phyloP scores from a whole-genome alignment of 352 stramenopile species.

The Globisporangium okanoganense region DNA sequence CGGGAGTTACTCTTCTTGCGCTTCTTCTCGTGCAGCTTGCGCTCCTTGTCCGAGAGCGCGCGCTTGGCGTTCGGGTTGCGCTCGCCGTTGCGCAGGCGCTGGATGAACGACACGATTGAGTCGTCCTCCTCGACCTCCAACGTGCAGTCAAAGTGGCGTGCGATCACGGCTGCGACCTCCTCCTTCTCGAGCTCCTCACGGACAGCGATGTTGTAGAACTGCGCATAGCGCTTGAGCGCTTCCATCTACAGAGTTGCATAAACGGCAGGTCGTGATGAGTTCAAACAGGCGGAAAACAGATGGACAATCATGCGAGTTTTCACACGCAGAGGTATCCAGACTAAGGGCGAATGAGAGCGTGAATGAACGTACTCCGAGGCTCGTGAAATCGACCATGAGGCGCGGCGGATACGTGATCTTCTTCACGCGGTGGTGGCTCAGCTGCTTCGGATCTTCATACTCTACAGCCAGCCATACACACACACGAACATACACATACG shows the following conservation, averaged over 20 bases:
- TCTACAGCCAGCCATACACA: conserved; percentile 19
- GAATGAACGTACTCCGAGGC: conserved; percentile 47
- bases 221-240: conserved; percentile 71
- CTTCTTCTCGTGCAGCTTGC: conserved; percentile 56
- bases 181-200: conserved; percentile 58
- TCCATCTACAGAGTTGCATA: conserved; percentile 40
- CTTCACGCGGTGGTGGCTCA: conserved; percentile 41
- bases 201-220: conserved; percentile 76
- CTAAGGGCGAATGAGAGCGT: background rate
- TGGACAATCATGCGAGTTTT: background rate
- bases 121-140: conserved; percentile 85
- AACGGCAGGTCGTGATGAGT: background rate
- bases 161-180: conserved; percentile 71
- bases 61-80: conserved; percentile 43
- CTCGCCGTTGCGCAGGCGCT: conserved; percentile 81
- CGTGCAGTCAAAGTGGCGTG: conserved; percentile 74
- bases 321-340: background rate
- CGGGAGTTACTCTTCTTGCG: conserved; percentile 56
- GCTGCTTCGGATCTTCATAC: conserved; percentile 22
- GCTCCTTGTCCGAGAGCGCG: conserved; percentile 56
- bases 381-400: conserved; percentile 85
- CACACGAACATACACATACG: background rate
- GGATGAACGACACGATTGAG: conserved; percentile 83
- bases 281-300: background rate
- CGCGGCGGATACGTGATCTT: conserved; percentile 63